A percentile compares a stretch with the other conserved stretches of the same genome.
These are phyloP conservation scores for Usnea hakonensis DNA, from an alignment of 495 filamentous ascomycete species.

Conservation along the genomic window DNA sequence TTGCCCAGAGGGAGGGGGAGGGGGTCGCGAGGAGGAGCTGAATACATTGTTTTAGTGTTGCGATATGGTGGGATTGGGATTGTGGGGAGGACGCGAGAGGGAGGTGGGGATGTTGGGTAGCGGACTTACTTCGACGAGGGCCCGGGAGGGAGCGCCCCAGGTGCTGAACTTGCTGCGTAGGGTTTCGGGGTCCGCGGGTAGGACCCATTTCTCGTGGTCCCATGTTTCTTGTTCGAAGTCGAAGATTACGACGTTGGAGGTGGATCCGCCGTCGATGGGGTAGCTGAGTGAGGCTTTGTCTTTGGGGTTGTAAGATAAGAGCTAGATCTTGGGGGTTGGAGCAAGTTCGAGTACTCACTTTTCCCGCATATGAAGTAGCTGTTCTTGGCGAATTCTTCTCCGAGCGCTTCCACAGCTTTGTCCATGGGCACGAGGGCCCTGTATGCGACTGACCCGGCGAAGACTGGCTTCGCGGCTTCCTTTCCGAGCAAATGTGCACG, in stretches of 20 bases:
- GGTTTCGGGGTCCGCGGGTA: neutral
- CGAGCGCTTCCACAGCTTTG: slow-evolving; percentile 39
- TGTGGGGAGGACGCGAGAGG: neutral
- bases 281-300: slow-evolving; percentile 34
- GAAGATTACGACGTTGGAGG: slow-evolving; percentile 36
- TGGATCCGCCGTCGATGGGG: slow-evolving; percentile 37
- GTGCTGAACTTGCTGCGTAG: neutral
- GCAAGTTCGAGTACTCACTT: neutral
- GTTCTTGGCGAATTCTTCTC: slow-evolving; percentile 32
- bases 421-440: slow-evolving; percentile 46
- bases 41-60: neutral
- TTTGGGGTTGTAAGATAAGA: neutral
- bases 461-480: slow-evolving; percentile 32
- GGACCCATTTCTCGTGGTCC: slow-evolving; percentile 4
- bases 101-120: neutral
- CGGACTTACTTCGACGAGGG: neutral
- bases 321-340: neutral
- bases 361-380: slow-evolving; percentile 5
- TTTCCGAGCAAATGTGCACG: slow-evolving; percentile 37
- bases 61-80: neutral
- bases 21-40: neutral
- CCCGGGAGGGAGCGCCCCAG: slow-evolving; percentile 5
- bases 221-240: slow-evolving; percentile 22
- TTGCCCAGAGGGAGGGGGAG: neutral
- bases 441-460: slow-evolving; percentile 41